Percentiles rank a stretch among this genome's conserved stretches.
Conservation (phyloP, 1,284 basidiomycete genomes). For the Vanrija sp. region DNA sequence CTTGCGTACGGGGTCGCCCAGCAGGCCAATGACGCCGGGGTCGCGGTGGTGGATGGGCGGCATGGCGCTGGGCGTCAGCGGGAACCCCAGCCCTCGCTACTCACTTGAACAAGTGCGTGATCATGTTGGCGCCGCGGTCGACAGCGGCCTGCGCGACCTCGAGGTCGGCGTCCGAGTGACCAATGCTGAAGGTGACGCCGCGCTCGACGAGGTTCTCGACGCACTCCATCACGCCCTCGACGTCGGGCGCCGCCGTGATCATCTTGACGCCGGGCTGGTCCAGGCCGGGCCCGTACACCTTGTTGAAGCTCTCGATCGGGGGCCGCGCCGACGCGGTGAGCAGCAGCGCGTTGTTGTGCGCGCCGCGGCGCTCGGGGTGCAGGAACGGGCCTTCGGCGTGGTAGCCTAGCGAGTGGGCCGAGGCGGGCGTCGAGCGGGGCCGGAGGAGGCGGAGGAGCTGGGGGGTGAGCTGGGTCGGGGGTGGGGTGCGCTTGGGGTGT, state of each 20-base stretch:
- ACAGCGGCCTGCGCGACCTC: conserved; percentile 36
- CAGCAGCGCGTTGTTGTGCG: conserved; percentile 68
- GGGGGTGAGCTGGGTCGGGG: neutral
- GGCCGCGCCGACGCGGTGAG: conserved; percentile 52
- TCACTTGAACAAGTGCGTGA: conserved; percentile 87
- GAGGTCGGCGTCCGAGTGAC: conserved; percentile 60
- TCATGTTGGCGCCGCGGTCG: conserved; percentile 60
- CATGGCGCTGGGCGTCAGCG: conserved; percentile 27
- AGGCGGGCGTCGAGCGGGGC: conserved; percentile 22
- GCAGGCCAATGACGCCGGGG: conserved; percentile 69
- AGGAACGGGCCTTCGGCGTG: conserved; percentile 88
- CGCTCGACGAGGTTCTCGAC: conserved; percentile 60
- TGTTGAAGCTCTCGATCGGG: conserved; percentile 57
- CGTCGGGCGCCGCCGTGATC: conserved; percentile 81
- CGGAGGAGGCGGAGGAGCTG: conserved; percentile 53
- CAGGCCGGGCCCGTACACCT: conserved; percentile 60
- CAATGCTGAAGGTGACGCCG: conserved; percentile 75
- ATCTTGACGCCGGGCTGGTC: conserved; percentile 64
- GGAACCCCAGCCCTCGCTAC: conserved; percentile 3
- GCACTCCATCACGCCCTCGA: conserved; percentile 70
- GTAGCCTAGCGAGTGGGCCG: conserved; percentile 72
- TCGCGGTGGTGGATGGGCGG: conserved; percentile 43
- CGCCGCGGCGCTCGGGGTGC: conserved; percentile 63
- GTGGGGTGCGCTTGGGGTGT: no score
- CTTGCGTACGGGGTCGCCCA: conserved; percentile 72